Base-by-base conservation (phyloP, 2,329 filamentous ascomycete genomes). In the Thelonectria discophora region DNA sequence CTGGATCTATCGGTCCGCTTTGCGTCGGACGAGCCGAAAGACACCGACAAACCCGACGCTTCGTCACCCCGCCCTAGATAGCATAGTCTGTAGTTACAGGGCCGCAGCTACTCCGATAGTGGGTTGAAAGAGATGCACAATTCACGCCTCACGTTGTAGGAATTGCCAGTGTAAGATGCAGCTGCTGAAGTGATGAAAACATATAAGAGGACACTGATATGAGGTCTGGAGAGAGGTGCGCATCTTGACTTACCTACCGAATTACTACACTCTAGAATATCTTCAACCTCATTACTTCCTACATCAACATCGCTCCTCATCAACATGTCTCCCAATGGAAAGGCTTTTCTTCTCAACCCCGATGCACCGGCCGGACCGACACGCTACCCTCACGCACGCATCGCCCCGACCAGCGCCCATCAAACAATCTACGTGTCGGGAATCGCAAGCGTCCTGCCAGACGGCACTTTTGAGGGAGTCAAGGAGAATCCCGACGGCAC, bases 371-470 rank as follows among this genome's bases (percentile, higher is more conserved):
- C 37, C 7, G 58, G 62, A 10, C 49, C 54, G n/a, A 76, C 71
- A 32, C 62, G 64, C 24, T 79, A 75, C 49, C 70, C 76, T 3
- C 75, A 79, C 30, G 77, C 77, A 1, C 75, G 77, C n/a, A 59
- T 77, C 34, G 72, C 73, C 2, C 73, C 75, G 1, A 56, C 69
- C 6, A 63, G 68, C 10, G 51, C 70, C 3, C 70, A 78, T 59
- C 71, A 72, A 34, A 79, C 77, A 24, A 75, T 80, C 21, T 79
- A 79, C 68, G 52, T 80, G 10, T 78, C 78, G 1, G 78, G 78
- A 27, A 80, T 73, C 3, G 75, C 78, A 2, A 74, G 73, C 51
- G 67, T 73, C 10, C 67, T 63, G 5, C 72, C 74, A 6, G 75
- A 77, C 15, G 78, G 77, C 30, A 73, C 68, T 7, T 76, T 70